phyloP scores from a whole-genome alignment of 306 rosid species.

The Cucumis melo region DNA sequence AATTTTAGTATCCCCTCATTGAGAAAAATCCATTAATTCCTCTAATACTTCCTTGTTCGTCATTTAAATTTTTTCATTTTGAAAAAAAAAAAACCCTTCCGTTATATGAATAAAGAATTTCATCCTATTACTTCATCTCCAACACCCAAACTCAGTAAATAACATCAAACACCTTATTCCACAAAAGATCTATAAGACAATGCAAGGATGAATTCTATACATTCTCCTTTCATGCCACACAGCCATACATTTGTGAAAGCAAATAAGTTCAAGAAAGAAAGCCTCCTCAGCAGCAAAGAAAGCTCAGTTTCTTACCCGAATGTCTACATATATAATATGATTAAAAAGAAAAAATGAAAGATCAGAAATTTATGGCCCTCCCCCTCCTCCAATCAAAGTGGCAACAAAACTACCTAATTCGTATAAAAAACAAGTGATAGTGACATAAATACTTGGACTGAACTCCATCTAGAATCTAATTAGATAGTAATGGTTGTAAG shows the following conservation, averaged over 20 bases:
- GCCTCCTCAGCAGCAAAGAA: background rate
- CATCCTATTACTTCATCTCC: background rate
- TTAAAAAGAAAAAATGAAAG: background rate
- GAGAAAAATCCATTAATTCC: background rate
- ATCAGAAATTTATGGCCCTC: background rate
- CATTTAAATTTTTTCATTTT: too few relatives aligned
- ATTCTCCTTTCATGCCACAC: background rate
- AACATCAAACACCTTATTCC: background rate
- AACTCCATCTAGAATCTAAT: background rate
- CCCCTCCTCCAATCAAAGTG: background rate
- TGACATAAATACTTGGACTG: background rate
- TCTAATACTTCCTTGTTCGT: too few relatives aligned
- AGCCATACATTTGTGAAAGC: background rate
- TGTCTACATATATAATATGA: too few relatives aligned
- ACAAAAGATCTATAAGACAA: background rate
- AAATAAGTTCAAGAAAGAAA: background rate
- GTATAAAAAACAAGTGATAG: background rate
- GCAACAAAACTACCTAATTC: background rate
- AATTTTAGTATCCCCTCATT: background rate
- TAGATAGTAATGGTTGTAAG: background rate
- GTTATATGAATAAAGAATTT: background rate
- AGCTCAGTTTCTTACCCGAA: too few relatives aligned
- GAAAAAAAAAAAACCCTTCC: too few relatives aligned
- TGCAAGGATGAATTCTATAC: background rate
- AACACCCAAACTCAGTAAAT: background rate